These are phyloP conservation scores for Dipodascus albidus DNA, from an alignment of 805 yeast species.

Conservation along the genomic window DNA sequence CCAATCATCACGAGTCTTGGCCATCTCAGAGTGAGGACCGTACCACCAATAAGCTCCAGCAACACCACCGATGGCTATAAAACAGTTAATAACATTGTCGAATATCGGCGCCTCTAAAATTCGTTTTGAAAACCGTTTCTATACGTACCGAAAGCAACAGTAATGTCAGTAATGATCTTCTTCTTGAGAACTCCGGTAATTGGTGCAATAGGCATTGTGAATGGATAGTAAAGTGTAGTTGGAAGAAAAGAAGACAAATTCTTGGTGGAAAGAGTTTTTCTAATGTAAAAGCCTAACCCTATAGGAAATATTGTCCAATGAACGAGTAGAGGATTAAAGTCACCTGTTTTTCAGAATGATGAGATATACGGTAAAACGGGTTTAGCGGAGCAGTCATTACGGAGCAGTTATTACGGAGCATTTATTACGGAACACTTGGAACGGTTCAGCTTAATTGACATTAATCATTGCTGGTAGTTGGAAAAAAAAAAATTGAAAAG, in stretches of 20 bases:
- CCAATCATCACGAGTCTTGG: conserved; percentile 72
- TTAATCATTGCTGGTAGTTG: no score
- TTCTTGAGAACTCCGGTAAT: conserved; percentile 75
- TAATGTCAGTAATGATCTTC: conserved; percentile 69
- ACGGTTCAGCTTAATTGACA: no score
- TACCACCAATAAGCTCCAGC: conserved; percentile 76
- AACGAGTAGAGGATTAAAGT: neutral
- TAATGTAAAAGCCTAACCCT: neutral
- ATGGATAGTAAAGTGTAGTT: conserved; percentile 1
- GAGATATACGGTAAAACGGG: neutral
- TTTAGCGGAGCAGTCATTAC: no score
- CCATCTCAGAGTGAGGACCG: conserved; percentile 65
- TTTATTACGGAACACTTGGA: no score
- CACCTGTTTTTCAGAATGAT: neutral
- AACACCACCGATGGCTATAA: conserved; percentile 38
- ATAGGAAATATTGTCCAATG: neutral
- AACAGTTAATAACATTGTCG: no score
- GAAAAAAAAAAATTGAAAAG: no score
- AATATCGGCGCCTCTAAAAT: no score
- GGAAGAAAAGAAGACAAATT: conserved; percentile 1
- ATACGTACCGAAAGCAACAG: conserved; percentile 42
- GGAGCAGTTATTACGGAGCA: no score
- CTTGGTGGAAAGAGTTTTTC: neutral
- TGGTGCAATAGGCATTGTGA: conserved; percentile 48
- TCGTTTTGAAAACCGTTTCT: no score